Evolutionary conservation across 148 eudicot species (phyloP), one percentile per base, ranked within the genome.

Genomic region (Rhododendron mucronatum): DNA sequence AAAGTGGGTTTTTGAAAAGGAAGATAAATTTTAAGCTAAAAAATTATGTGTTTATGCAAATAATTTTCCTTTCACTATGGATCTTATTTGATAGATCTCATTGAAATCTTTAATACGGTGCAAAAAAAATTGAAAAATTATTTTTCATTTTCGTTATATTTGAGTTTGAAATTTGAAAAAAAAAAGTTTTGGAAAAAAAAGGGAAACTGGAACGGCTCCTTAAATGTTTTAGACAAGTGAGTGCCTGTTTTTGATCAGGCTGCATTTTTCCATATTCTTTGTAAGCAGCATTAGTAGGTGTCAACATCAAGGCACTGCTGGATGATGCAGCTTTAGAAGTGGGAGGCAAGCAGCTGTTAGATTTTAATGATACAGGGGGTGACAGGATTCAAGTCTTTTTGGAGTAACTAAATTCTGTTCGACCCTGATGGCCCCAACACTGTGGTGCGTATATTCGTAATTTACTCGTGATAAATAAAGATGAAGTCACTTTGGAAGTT

Each of bases 331-430:
- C 96, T 78, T 90, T 82, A 39, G 96, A 90, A 76, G 90, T 88
- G 85, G 92, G 94, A 87, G 98, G 97, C 81, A 93, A 92, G 90
- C 91, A 90, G 86, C 84, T 92, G 80, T 84, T 96, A 61, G 99
- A 96, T 92, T 96, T 96, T 61, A 89, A 89, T 10, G 98, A 96
- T 85, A 79, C 91, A 23, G 86, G 84, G 80, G 99, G 99, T 37
- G 98, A 96, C 86, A 88, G 99, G 91, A 96, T 96, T 82, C 96
- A 95, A 89, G 96, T 95, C n/a, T 92, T 93, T 87, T 89, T 96
- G 80, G 98, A 95, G 88, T 95, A 90, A 88, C 59, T 28, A 21
- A 18, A 55, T 78, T 39, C 45, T 48, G 16, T 81, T 47, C 44
- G 77, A 26, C 78, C 21, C 26, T 73, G 33, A 57, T 78, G 86